Conservation (phyloP, 139 green algal genomes). For the Chlamydomonas incerta region DNA sequence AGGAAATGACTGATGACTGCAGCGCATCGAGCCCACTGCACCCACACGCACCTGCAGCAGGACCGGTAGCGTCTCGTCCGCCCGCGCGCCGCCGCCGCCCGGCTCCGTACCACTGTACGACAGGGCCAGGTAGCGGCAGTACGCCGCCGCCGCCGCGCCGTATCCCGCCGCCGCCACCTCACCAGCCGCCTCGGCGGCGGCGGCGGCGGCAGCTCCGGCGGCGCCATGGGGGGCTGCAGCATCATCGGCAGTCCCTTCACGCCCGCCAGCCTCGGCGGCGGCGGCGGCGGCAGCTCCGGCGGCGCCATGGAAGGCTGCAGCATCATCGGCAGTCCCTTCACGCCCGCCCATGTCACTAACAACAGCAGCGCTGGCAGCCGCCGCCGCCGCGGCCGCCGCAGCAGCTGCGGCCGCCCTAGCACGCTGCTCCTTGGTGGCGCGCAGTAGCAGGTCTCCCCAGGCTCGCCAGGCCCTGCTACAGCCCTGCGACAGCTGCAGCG, state of each 20-base stretch:
- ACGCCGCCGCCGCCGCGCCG: conserved; percentile 43
- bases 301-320: no score
- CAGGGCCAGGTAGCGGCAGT: conserved; percentile 55
- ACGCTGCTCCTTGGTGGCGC: conserved; percentile 15
- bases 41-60: conserved; percentile 48
- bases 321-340: no score
- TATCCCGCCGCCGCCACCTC: conserved; percentile 9
- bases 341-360: no score
- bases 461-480: conserved; percentile 37
- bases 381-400: background rate
- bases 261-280: no score
- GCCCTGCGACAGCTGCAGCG: conserved; percentile 21
- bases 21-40: no score
- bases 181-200: background rate
- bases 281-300: no score
- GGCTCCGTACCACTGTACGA: background rate
- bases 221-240: no score
- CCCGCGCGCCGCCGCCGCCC: background rate
- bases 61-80: conserved; percentile 51
- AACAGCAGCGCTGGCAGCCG: background rate
- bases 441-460: conserved; percentile 40
- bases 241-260: no score
- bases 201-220: background rate
- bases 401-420: background rate
- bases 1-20: no score